These are phyloP conservation scores for Hortiboletus flavorubellus DNA, from an alignment of 768 basidiomycete species.

Conservation along the genomic window DNA sequence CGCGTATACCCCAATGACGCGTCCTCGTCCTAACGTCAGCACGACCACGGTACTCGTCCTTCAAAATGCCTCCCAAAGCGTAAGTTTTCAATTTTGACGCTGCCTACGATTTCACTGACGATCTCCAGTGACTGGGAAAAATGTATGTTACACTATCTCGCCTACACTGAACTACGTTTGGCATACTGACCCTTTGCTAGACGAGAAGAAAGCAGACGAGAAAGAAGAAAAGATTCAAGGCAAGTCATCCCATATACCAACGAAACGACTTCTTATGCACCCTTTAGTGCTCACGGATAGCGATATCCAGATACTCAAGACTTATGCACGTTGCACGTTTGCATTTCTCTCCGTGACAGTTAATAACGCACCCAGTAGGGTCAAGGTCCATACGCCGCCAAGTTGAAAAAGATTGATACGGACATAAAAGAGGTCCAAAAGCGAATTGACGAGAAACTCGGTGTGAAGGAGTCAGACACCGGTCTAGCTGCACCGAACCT, in stretches of 20 bases:
- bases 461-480: constrained; percentile 98
- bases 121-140: constrained; percentile 94
- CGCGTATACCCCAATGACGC: constrained; percentile 35
- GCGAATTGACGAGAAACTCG: constrained; percentile 96
- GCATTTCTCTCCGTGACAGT: not conserved
- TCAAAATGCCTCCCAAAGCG: constrained; percentile 91
- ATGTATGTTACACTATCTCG: constrained; percentile 49
- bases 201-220: constrained; percentile 80
- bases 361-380: constrained; percentile 51
- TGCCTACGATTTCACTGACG: constrained; percentile 7
- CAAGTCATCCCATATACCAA: constrained; percentile 33
- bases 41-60: constrained; percentile 23
- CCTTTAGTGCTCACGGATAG: constrained; percentile 87
- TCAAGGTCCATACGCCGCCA: constrained; percentile 93
- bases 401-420: constrained; percentile 82
- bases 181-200: constrained; percentile 37
- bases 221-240: constrained; percentile 93
- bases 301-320: constrained; percentile 98
- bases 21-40: constrained; percentile 27
- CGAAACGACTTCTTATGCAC: constrained; percentile 4
- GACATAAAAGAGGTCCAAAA: constrained; percentile 97
- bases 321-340: constrained; percentile 64
- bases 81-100: constrained; percentile 42
- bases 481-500: constrained; percentile 95
- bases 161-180: constrained; percentile 1